Base-by-base conservation (phyloP, 1,284 basidiomycete species). In the Bothia castanella region DNA sequence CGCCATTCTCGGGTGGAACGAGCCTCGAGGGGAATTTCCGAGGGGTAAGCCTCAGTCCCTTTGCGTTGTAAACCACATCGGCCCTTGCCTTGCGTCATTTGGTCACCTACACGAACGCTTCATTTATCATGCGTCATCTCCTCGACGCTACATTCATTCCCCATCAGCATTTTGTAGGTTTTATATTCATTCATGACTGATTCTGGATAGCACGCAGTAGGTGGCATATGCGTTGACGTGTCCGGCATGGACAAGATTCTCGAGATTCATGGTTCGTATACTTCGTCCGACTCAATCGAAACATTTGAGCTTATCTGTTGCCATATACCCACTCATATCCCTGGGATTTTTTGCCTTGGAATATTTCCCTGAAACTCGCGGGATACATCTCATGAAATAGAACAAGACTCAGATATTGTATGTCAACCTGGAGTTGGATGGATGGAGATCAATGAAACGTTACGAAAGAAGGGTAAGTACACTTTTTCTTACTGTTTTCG, bases 191-290 rank as follows among this genome's bases (percentile, higher is more conserved):
- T 38, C 21, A 19, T 23, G 35, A 34, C 47, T 64, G 42, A 62
- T 13, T 27, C 7, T 38, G 19, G 19, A 32, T 37, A 85, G 81
- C 70, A 72, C 67, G 51, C 76, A 47, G 66, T 66, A 7, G 89
- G 89, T 12, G 85, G 89, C 6, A 91, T 96, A 51, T 92, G 88
- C 53, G 72, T 97, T 21, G 93, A 97, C 68, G 73, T 97, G 69
- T 83, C 82, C 1, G 71, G 72, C 13, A 97, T 98, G 95, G 82
- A 94, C 68, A 78, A 80, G 54, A 88, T 97, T 45, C 62, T 96
- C 16, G 77, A 79, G 47, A 83, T 94, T 42, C 79, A 92, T 62
- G 84, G 88, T 85, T 55, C 25, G 73, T 63, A 6, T 25, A 5
- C 42, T 44, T 42, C 27, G 4, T 38, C 13, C 5, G 10, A 39